A percentile compares a stretch with the other conserved stretches of the same genome.
phyloP scores from a whole-genome alignment of 2,329 filamentous ascomycete genomes.

The Paecilomyces sp. region DNA sequence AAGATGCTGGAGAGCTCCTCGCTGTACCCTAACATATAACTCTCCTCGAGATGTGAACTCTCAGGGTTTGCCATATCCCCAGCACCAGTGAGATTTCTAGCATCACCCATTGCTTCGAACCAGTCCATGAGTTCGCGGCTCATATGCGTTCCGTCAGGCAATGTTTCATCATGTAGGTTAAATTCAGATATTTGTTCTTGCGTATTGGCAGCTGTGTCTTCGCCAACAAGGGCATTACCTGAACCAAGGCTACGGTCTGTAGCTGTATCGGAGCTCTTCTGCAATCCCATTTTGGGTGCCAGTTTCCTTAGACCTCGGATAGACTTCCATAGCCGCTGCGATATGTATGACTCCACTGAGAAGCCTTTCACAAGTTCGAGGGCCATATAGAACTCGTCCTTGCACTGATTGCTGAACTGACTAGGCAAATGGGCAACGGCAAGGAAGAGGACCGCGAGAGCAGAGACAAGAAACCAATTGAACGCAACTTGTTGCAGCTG shows the following conservation, averaged over 20 bases:
- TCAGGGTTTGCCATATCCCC: conserved; percentile 24
- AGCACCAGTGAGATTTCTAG: conserved; percentile 29
- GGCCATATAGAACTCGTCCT: conserved; percentile 60
- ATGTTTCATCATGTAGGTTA: conserved; percentile 36
- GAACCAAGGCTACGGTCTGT: conserved; percentile 18
- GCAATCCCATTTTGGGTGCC: conserved; percentile 51
- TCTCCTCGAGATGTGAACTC: conserved; percentile 18
- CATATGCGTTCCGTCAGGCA: conserved; percentile 50
- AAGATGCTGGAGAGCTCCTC: conserved; percentile 53
- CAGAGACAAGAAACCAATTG: conserved; percentile 59
- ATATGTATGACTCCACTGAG: conserved; percentile 54
- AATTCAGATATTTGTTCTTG: conserved; percentile 25
- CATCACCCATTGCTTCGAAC: conserved; percentile 55
- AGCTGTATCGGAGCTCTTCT: conserved; percentile 13
- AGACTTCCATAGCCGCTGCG: conserved; percentile 55
- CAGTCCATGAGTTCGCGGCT: conserved; percentile 52
- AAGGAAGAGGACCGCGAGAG: conserved; percentile 56
- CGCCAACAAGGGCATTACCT: conserved; percentile 44
- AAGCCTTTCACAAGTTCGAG: conserved; percentile 57
- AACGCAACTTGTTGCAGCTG: conserved; percentile 55
- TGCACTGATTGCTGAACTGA: conserved; percentile 49
- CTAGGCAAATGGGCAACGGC: conserved; percentile 56
- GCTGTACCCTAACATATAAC: conserved; percentile 43
- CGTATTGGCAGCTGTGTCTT: conserved; percentile 48
- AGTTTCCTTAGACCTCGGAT: conserved; percentile 55